phyloP scores from a whole-genome alignment of 163 green algal genomes.

The Scenedesmus sp. region DNA sequence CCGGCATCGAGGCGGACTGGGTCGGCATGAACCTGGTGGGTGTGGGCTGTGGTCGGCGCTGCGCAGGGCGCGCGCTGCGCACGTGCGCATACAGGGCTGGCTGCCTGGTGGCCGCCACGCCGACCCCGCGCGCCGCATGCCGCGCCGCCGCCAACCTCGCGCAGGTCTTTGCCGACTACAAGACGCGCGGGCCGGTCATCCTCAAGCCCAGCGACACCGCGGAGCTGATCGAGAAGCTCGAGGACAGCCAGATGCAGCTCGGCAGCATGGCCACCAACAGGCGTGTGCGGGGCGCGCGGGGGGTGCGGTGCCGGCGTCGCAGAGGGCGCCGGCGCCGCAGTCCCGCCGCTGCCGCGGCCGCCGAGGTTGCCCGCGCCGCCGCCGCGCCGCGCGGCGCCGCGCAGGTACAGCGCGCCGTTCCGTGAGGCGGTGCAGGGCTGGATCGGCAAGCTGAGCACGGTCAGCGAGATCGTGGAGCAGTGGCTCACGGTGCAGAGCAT shows the following conservation, averaged over 20 bases:
- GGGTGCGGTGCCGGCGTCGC: no score
- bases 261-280: slow-evolving; percentile 93
- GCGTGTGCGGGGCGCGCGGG: no score
- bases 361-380: no score
- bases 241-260: slow-evolving; percentile 94
- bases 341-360: neutral
- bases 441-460: slow-evolving; percentile 88
- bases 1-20: slow-evolving; percentile 81
- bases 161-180: slow-evolving; percentile 88
- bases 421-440: slow-evolving; percentile 84
- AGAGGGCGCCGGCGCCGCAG: no score
- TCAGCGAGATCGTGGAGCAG: slow-evolving; percentile 94
- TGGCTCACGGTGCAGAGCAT: slow-evolving; percentile 95
- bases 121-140: no score
- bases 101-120: no score
- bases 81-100: no score
- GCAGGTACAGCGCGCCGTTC: slow-evolving; percentile 78
- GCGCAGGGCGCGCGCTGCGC: neutral
- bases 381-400: no score
- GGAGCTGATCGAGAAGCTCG: slow-evolving; percentile 95
- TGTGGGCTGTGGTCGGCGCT: neutral
- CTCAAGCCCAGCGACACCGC: slow-evolving; percentile 90
- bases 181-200: slow-evolving; percentile 86
- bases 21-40: slow-evolving; percentile 63
- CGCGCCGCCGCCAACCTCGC: neutral